Base-by-base conservation (phyloP, 75 land plant species). In the Gnetum montanum region DNA sequence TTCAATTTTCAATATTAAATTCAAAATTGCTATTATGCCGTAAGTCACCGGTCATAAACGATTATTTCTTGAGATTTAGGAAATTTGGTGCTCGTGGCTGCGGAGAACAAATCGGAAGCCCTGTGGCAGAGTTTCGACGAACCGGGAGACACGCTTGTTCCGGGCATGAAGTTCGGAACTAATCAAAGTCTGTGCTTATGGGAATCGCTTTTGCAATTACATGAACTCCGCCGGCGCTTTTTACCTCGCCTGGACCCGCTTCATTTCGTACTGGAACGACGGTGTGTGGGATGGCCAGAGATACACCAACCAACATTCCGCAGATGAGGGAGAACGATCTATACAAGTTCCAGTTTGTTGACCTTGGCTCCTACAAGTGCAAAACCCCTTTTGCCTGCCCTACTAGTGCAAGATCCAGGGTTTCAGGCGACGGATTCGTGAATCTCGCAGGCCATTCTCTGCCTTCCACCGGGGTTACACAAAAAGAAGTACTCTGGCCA, bases 301-400 rank as follows among this genome's bases (percentile, higher is more conserved):
- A 11, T 85, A 80, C 51, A 46, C 49, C 20, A 16, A 30, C 4
- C 0, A 44, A 54, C 28, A 73, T 85, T 4, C 88, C 84, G 12
- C 73, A 85, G 59, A 80, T 85, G 88, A 77, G 78, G 0, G 52
- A 68, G 12, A 57, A 46, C 4, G 76, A 73, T 49, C 68, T 85
- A 10, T 85, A 80, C 68, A 59, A 25, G 31, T 84, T 85, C 58
- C 56, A 46, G 38, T 70, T 45, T 30, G 25, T 46, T 3, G 20
- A 67, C 23, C 74, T 78, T 41, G 54, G 59, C 19, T 53, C 68
- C 0, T 31, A 13, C 4, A 78, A 74, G 15, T 49, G 47, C 20
- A 28, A 23, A 31, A 18, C n/a, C 4, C 43, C 68, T 4, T 22
- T 34, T 3, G 41, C 43, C 30, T 65, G 68, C 30, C 53, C 70